A percentile compares a stretch with the other conserved stretches of the same genome.
Evolutionary conservation across 768 basidiomycete species (phyloP).

Genomic region (Suillus subluteus): DNA sequence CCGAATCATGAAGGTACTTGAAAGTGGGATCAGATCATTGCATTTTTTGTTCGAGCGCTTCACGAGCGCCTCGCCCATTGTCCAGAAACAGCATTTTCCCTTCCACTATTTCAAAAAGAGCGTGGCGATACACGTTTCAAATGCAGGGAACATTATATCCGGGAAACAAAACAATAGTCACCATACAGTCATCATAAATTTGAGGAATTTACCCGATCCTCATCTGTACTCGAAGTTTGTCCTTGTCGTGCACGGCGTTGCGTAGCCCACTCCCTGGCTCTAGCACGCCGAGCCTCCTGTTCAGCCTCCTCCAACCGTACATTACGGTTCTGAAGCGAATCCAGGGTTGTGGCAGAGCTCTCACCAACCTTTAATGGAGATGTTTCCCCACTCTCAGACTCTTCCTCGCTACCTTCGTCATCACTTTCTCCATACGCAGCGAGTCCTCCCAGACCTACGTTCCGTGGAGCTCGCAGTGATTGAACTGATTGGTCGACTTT

Average conservation of each 20-base stretch:
- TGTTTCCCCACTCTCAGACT: background rate
- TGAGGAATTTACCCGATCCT: background rate
- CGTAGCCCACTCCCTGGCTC: constrained; percentile 62
- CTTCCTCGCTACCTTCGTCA: constrained; percentile 43
- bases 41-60: background rate
- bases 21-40: background rate
- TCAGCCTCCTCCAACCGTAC: constrained; percentile 28
- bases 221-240: background rate
- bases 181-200: background rate
- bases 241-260: constrained; percentile 41
- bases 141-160: background rate
- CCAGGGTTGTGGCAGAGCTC: background rate
- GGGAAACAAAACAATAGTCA: background rate
- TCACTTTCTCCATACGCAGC: constrained; percentile 65
- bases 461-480: constrained; percentile 11
- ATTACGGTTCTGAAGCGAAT: background rate
- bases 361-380: background rate
- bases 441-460: constrained; percentile 50
- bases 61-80: constrained; percentile 1
- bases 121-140: background rate
- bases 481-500: constrained; percentile 29
- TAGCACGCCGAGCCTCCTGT: constrained; percentile 54
- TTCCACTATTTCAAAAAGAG: background rate
- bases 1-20: background rate
- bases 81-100: background rate